These are phyloP conservation scores for Aspergillus phoenicis DNA, from an alignment of 2,329 filamentous ascomycete species.

Conservation along the genomic window DNA sequence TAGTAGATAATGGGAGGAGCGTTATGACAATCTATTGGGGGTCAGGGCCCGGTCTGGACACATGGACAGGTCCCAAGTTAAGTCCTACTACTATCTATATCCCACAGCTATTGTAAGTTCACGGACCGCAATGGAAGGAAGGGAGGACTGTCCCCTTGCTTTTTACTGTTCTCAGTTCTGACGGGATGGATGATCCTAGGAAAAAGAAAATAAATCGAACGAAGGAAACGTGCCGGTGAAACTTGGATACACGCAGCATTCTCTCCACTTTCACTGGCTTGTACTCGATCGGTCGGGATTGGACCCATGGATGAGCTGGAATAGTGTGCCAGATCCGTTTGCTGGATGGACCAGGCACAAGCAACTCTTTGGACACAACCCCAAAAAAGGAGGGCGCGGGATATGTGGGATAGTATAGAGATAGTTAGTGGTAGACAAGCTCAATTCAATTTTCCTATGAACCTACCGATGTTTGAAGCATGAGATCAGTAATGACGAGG, in stretches of 20 bases:
- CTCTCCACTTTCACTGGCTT: not conserved
- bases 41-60: no score
- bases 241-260: not conserved
- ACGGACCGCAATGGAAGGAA: not conserved
- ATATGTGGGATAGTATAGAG: no score
- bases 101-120: no score
- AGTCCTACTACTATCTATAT: no score
- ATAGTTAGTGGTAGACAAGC: not conserved
- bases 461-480: no score
- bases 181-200: not conserved
- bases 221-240: constrained; percentile 7
- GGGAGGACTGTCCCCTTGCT: not conserved
- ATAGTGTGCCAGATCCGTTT: constrained; percentile 4
- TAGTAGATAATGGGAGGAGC: not conserved
- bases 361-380: not conserved
- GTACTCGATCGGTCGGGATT: constrained; percentile 1
- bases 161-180: not conserved
- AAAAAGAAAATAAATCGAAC: not conserved
- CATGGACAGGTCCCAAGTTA: no score
- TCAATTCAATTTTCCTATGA: no score
- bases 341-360: not conserved
- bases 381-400: not conserved
- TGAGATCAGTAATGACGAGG: not conserved
- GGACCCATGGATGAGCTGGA: constrained; percentile 5
- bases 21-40: not conserved